These are phyloP conservation scores for Cutaneotrichosporon dermatis DNA, from an alignment of 1,284 basidiomycete genomes.

Conservation along the genomic window DNA sequence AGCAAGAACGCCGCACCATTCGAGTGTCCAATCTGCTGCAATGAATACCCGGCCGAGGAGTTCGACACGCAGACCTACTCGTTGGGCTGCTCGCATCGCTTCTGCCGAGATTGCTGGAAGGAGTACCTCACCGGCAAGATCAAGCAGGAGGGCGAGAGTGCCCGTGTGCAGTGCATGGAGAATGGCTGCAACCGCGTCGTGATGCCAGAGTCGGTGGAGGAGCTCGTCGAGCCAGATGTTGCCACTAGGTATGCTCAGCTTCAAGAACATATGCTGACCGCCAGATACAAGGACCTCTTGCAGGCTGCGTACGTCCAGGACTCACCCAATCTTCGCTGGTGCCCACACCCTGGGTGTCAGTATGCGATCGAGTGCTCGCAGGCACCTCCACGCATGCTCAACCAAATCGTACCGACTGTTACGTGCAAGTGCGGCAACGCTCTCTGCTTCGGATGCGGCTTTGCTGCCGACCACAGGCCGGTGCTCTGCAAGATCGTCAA, in stretches of 20 bases:
- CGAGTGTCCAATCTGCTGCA: conserved; percentile 86
- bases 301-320: conserved; percentile 87
- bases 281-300: conserved; percentile 77
- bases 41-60: conserved; percentile 58
- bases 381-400: conserved; percentile 66
- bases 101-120: conserved; percentile 82
- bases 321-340: conserved; percentile 81
- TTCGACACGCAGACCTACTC: conserved; percentile 57
- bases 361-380: conserved; percentile 86
- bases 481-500: conserved; percentile 82
- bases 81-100: conserved; percentile 73
- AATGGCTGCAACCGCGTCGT: conserved; percentile 77
- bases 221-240: conserved; percentile 47
- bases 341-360: conserved; percentile 67
- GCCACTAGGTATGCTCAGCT: conserved; percentile 48
- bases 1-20: conserved; percentile 54
- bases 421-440: conserved; percentile 66
- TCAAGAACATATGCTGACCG: conserved; percentile 8
- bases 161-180: conserved; percentile 84
- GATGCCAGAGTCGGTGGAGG: conserved; percentile 52
- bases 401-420: conserved; percentile 82
- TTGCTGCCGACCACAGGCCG: conserved; percentile 83
- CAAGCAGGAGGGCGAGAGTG: conserved; percentile 80
- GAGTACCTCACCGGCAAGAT: conserved; percentile 83
- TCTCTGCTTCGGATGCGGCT: conserved; percentile 88